Base-by-base conservation (phyloP, 1,139 yeast species). In the Saccharomyces hybrid region DNA sequence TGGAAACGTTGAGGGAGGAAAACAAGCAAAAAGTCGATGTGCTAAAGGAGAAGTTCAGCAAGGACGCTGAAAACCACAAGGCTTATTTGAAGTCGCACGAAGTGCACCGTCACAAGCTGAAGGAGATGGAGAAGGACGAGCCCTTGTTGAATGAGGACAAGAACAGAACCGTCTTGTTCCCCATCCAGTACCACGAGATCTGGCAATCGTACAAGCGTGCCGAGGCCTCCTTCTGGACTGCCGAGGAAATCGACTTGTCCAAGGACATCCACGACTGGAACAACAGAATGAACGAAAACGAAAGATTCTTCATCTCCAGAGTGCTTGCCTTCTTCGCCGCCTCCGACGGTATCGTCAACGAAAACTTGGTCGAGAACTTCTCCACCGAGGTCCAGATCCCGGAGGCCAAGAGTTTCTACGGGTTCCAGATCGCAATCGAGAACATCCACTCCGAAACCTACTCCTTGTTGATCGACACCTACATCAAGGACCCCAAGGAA, bases 161-260 rank as follows among this genome's bases (percentile, higher is more conserved):
- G 63, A 82, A 83, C 68, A 84, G 99, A 70, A 90, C 88, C 69
- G 98, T 93, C 54, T 76, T 93, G 61, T 93, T 91, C 84, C 99
- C 99, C 61, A 90, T 93, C 76, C 87, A 88, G 75, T 93, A 90
- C 77, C 95, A 91, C 71, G 98, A 93, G 76, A 88, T 93, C 70
- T 93, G 99, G 98, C 96, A 91, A 74, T 91, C 95, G 81, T 93
- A 93, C 77, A 93, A 93, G 79, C 89, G 93, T 76, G 98, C 98
- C 49, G 99, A 93, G 78, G 99, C 99, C 26, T 91, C 98, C 5
- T 93, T 93, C 81, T 93, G 99, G 99, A 93, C 99, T 51, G 97
- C 99, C 52, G 99, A 93, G 77, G 99, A 93, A 76, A 91, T 93
- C 63, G 99, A 93, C 73, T 80, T 93, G 64, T 85, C 96, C 58